These are phyloP conservation scores for Amoebophrya sp. DNA, from an alignment of 169 alveolate species.

Conservation along the genomic window DNA sequence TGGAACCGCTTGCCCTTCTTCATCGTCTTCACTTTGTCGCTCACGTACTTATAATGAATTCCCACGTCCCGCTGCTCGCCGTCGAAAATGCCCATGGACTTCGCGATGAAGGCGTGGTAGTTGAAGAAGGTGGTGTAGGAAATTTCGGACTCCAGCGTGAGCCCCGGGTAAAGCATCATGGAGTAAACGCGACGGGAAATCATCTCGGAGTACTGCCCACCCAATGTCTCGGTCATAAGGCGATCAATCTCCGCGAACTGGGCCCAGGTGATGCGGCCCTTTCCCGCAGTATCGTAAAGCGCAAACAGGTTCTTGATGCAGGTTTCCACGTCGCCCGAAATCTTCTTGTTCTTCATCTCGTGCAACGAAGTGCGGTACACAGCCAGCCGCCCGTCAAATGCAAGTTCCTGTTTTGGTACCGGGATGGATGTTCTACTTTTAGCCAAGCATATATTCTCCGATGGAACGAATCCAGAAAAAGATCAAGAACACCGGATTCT, in stretches of 20 bases:
- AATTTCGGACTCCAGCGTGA: constrained; percentile 35
- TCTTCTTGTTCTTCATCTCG: constrained; percentile 25
- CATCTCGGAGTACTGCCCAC: constrained; percentile 40
- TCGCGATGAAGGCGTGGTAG: constrained; percentile 23
- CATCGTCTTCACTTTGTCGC: constrained; percentile 33
- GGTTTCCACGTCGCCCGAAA: constrained; percentile 33
- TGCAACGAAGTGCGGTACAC: no score
- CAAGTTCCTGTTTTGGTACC: not conserved
- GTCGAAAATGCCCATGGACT: constrained; percentile 5
- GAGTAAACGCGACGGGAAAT: constrained; percentile 34
- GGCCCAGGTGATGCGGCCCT: constrained; percentile 29
- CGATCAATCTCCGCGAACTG: constrained; percentile 37
- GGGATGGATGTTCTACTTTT: not conserved
- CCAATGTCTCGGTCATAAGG: constrained; percentile 32
- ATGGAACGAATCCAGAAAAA: not conserved
- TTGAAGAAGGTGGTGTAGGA: constrained; percentile 35
- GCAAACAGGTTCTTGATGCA: constrained; percentile 31
- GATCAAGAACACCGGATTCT: no score
- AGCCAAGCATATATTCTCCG: not conserved
- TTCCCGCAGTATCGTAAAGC: constrained; percentile 30
- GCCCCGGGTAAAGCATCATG: constrained; percentile 37
- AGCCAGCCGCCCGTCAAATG: not conserved
- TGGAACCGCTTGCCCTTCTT: constrained; percentile 37
- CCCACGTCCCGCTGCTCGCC: constrained; percentile 27
- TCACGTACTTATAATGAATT: constrained; percentile 35